These are phyloP conservation scores for Epicoccum nigrum DNA, from an alignment of 2,329 filamentous ascomycete genomes.

Conservation along the genomic window DNA sequence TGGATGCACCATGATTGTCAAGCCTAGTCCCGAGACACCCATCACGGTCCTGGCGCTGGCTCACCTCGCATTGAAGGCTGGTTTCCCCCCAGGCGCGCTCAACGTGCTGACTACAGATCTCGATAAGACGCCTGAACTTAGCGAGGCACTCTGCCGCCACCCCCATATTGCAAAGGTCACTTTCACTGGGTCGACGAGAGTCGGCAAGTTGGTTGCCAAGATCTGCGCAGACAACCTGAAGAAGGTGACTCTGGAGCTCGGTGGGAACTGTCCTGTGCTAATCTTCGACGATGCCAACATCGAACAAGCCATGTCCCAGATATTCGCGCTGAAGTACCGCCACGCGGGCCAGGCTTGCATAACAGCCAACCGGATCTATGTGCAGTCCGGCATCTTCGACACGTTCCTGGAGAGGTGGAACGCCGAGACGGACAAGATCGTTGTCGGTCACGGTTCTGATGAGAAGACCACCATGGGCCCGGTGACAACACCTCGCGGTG, in stretches of 20 bases:
- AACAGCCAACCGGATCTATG: slow-evolving; percentile 69
- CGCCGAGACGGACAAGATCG: slow-evolving; percentile 59
- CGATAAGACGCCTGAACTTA: slow-evolving; percentile 60
- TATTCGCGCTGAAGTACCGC: slow-evolving; percentile 59
- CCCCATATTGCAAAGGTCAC: slow-evolving; percentile 66
- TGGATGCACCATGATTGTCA: slow-evolving; percentile 73
- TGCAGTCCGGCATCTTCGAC: slow-evolving; percentile 68
- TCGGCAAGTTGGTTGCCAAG: slow-evolving; percentile 67
- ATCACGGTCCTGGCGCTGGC: slow-evolving; percentile 48
- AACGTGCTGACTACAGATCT: slow-evolving; percentile 66
- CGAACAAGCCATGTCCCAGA: slow-evolving; percentile 57
- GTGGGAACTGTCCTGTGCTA: slow-evolving; percentile 69
- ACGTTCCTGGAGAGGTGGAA: slow-evolving; percentile 62
- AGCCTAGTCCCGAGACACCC: slow-evolving; percentile 51
- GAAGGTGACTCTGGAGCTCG: slow-evolving; percentile 68
- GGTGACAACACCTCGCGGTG: slow-evolving; percentile 61
- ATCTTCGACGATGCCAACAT: slow-evolving; percentile 70
- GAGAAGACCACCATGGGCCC: slow-evolving; percentile 66
- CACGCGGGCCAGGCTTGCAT: slow-evolving; percentile 71
- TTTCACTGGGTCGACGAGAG: slow-evolving; percentile 64
- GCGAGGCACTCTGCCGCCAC: slow-evolving; percentile 63
- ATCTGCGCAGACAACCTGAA: slow-evolving; percentile 66
- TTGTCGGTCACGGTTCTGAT: slow-evolving; percentile 66
- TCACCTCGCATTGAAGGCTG: slow-evolving; percentile 48
- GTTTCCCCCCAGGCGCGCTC: slow-evolving; percentile 63